These are phyloP conservation scores for Colletotrichum gigasporum DNA, from an alignment of 2,329 filamentous ascomycete genomes.

Conservation along the genomic window DNA sequence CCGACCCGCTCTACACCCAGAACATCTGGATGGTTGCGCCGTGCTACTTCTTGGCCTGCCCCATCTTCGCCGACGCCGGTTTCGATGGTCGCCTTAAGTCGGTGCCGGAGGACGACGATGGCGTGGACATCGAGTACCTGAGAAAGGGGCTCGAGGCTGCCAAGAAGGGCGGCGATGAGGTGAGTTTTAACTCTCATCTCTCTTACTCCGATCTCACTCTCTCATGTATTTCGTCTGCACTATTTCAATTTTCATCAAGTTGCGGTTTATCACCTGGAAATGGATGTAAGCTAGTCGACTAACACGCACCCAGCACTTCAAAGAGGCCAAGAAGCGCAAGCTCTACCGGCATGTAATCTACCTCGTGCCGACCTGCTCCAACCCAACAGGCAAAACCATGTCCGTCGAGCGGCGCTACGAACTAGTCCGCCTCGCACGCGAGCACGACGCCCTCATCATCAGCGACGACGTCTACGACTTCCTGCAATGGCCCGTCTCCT, in stretches of 20 bases:
- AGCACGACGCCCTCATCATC: conserved; percentile 83
- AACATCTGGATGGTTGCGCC: conserved; percentile 85
- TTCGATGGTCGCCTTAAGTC: conserved; percentile 74
- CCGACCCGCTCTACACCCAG: conserved; percentile 79
- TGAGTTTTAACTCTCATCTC: background rate
- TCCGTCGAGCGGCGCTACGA: conserved; percentile 70
- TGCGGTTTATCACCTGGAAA: too few species aligned
- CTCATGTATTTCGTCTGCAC: too few species aligned
- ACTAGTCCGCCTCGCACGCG: conserved; percentile 80
- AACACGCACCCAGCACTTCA: conserved; percentile 13
- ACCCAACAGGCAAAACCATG: conserved; percentile 88
- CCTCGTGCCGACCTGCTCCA: conserved; percentile 86
- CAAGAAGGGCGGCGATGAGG: conserved; percentile 1
- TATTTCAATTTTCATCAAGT: too few species aligned
- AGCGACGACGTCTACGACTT: conserved; percentile 96
- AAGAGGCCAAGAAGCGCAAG: conserved; percentile 59
- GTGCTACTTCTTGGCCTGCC: conserved; percentile 84
- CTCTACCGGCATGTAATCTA: conserved; percentile 91
- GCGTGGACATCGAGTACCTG: conserved; percentile 74
- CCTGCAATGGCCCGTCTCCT: conserved; percentile 74
- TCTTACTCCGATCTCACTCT: background rate
- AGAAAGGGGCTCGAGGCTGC: conserved; percentile 50
- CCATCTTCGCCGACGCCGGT: conserved; percentile 85
- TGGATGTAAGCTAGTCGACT: background rate
- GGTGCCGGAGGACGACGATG: conserved; percentile 81